Evolutionary conservation across 2,329 filamentous ascomycete genomes (phyloP), one percentile per base, ranked within the genome.

Genomic region (Trichophaea hybrida): DNA sequence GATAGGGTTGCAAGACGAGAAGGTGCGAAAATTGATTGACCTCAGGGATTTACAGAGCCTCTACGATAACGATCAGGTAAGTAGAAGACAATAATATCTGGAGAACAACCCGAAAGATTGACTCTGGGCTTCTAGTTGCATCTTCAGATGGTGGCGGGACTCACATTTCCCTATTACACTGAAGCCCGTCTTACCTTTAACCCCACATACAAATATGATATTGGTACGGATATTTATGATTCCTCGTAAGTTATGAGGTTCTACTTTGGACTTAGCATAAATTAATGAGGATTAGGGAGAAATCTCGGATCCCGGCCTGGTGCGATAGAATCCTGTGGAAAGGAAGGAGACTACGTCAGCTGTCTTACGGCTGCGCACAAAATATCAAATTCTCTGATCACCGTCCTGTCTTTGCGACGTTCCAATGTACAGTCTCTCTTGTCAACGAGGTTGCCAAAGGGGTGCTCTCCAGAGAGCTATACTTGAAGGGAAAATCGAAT

Each of bases 171-270:
- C 1, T 94, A 85, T 70, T 98, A 97, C 72, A 91, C 88, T 0
- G 93, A 98, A 73, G 85, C 86, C 4, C 81, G 81, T 58, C 94
- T 97, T 65, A 85, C 78, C 1, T 98, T 98, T 70, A 78, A 86
- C 68, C 93, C 93, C 0, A 98, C 93, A 0, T 98, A 98, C 75
- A 95, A 94, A 72, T 98, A 88, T 70, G 88, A 98, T 70, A 77
- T 95, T 62, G 89, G 88, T 34, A 86, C 81, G 2, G 89, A 97
- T 71, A 79, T 79, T 56, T 98, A 96, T 71, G 93, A 98, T 71
- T 91, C 86, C 7, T 96, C 91, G 79, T 87, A 76, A 74, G 82
- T 75, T 38, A 24, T 5, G 6, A 24, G 24, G 24, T 49, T 44
- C 4, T 44, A 35, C 24, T 8, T 32, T 44, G 7, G 40, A 13